Percentiles rank a stretch among this genome's conserved stretches.
phyloP scores from a whole-genome alignment of 1,284 basidiomycete species.

The Leccinum colubrinum region DNA sequence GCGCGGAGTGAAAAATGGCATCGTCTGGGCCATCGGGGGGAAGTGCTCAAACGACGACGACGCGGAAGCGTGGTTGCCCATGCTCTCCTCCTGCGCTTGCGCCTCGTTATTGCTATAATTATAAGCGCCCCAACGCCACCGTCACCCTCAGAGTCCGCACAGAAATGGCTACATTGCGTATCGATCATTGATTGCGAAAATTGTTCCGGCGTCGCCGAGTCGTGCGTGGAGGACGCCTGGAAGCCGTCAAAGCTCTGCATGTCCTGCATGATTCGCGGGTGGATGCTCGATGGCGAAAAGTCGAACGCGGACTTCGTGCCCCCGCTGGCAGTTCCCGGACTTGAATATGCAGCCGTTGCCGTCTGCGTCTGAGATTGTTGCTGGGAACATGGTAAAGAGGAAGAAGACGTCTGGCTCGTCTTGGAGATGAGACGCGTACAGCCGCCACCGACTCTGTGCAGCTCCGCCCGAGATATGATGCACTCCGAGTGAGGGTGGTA shows the following conservation, averaged over 20 bases:
- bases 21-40: constrained; percentile 12
- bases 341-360: not conserved
- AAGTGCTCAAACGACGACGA: constrained; percentile 12
- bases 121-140: not conserved
- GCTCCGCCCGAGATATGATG: constrained; percentile 43
- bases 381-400: constrained; percentile 1
- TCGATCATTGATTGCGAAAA: constrained; percentile 30
- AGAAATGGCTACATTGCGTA: constrained; percentile 25
- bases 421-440: constrained; percentile 49
- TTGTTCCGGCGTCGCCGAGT: constrained; percentile 17
- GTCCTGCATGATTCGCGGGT: constrained; percentile 44
- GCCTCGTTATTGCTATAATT: not conserved
- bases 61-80: not conserved
- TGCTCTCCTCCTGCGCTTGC: not conserved
- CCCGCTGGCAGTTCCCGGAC: not conserved
- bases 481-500: constrained; percentile 34
- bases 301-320: constrained; percentile 5
- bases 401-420: constrained; percentile 10
- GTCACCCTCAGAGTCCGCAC: constrained; percentile 17
- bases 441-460: constrained; percentile 59
- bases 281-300: constrained; percentile 26
- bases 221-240: constrained; percentile 20
- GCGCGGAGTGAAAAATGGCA: constrained; percentile 6
- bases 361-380: constrained; percentile 5
- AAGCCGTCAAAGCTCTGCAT: constrained; percentile 42